Conservation (phyloP, 2,329 filamentous ascomycete genomes). For the Fusarium sp. region DNA sequence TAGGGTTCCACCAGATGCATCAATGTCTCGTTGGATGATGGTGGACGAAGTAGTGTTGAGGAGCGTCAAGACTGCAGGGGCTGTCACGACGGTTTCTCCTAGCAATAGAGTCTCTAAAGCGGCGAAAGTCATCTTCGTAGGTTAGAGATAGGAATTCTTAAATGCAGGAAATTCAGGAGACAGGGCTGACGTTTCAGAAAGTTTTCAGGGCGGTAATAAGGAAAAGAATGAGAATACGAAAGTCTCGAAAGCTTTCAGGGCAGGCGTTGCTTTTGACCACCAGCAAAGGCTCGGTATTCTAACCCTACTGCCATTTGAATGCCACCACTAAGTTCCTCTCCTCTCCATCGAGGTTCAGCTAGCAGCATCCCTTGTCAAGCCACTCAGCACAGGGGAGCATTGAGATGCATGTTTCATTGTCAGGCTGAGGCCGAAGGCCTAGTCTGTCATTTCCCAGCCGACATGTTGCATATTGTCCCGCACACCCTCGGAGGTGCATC, state of each 20-base stretch:
- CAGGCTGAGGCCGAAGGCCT: background rate
- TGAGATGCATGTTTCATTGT: background rate
- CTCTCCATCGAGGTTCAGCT: background rate
- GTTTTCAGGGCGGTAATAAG: background rate
- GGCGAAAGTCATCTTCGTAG: background rate
- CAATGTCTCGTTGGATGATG: too few species aligned
- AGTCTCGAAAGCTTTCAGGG: background rate
- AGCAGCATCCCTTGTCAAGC: conserved; percentile 8
- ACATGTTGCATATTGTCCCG: background rate
- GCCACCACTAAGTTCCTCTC: background rate
- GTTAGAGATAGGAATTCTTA: background rate
- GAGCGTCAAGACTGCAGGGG: too few species aligned
- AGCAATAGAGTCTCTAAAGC: too few species aligned
- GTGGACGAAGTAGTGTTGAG: too few species aligned
- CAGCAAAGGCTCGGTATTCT: background rate
- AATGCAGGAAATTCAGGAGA: background rate
- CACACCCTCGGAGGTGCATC: background rate
- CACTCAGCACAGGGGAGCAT: background rate
- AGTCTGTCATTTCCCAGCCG: background rate
- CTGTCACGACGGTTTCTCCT: too few species aligned
- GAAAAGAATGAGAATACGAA: background rate
- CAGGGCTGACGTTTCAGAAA: background rate
- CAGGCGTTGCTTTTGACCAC: background rate
- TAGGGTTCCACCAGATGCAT: too few species aligned
- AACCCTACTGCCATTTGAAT: background rate